Evolutionary conservation across 495 filamentous ascomycete species (phyloP), one percentile per base, ranked within the genome.

Genomic region (Pseudomonodictys pantanalensis): DNA sequence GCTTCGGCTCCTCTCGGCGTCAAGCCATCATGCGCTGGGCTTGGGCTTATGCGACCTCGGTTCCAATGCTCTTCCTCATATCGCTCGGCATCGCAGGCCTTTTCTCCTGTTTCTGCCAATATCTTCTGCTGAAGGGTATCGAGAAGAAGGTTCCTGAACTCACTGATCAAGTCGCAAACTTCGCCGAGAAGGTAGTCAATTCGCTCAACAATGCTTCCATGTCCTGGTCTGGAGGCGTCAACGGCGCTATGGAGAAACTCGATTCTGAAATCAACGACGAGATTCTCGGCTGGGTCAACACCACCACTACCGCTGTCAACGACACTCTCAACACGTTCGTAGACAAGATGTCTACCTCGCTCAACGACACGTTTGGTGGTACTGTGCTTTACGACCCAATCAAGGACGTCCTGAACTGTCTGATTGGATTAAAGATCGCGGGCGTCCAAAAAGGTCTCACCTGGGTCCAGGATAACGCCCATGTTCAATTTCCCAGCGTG

Each of bases 271-370:
- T 98, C 69, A 98, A 97, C 74, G 56, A 83, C 23, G 83, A 97
- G 44, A 72, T 98, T 41, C 84, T 97, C 58, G 88, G 91, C 57
- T 96, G 92, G 88, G 90, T 96, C 26, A 87, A 84, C 41, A 91
- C 84, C 32, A 87, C 84, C 10, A 96, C 92, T 0, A 74, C 72
- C 3, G 87, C 89, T 0, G 76, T 97, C 46, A 97, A 97, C 70
- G 69, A 86, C 57, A 97, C 93, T 0, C 82, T 98, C 23, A 92
- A 90, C 62, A 77, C 79, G 12, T 90, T 97, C 70, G 82, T 91
- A 53, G 77, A 87, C 28, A 79, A 86, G 52, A 91, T 91, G 71
- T 82, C 79, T 56, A 75, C 80, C 28, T 83, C 82, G 1, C 77
- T 97, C 42, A 88, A 89, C 63, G 70, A 72, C 0, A 86, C 88